These are phyloP conservation scores for Blepharisma stoltei DNA, from an alignment of 73 alveolate species.

Conservation along the genomic window DNA sequence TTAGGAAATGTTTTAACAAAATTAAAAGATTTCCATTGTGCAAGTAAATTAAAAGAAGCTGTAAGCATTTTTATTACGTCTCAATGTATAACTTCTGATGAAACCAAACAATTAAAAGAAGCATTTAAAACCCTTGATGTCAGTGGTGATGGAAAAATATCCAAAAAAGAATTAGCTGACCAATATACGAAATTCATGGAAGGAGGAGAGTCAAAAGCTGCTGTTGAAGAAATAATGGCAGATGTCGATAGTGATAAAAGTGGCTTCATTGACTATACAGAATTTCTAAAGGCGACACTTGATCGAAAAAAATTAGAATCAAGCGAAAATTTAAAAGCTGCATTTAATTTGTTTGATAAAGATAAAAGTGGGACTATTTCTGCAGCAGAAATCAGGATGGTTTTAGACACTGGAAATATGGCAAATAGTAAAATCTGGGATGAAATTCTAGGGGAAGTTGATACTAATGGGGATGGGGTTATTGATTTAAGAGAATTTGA, in stretches of 20 bases:
- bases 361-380: slow-evolving; percentile 44
- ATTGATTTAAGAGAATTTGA: neutral
- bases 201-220: slow-evolving; percentile 25
- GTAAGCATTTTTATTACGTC: slow-evolving; percentile 32
- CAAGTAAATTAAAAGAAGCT: slow-evolving; percentile 20
- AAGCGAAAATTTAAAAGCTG: slow-evolving; percentile 13
- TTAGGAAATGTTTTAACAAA: slow-evolving; percentile 7
- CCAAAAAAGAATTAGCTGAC: slow-evolving; percentile 22
- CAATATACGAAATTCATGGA: slow-evolving; percentile 27
- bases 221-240: slow-evolving; percentile 8
- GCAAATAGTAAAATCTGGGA: neutral
- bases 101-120: slow-evolving; percentile 29
- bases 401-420: neutral
- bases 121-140: slow-evolving; percentile 31
- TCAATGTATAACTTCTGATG: slow-evolving; percentile 24
- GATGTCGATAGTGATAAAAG: slow-evolving; percentile 22
- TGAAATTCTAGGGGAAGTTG: neutral
- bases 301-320: neutral
- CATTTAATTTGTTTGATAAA: slow-evolving; percentile 41
- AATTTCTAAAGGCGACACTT: slow-evolving; percentile 31
- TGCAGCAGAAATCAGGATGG: slow-evolving; percentile 31
- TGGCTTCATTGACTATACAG: slow-evolving; percentile 39
- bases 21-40: neutral
- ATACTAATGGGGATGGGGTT: slow-evolving; percentile 5
- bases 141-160: slow-evolving; percentile 35